These are phyloP conservation scores for Coniochaeta sp. DNA, from an alignment of 2,329 filamentous ascomycete species.

Conservation along the genomic window DNA sequence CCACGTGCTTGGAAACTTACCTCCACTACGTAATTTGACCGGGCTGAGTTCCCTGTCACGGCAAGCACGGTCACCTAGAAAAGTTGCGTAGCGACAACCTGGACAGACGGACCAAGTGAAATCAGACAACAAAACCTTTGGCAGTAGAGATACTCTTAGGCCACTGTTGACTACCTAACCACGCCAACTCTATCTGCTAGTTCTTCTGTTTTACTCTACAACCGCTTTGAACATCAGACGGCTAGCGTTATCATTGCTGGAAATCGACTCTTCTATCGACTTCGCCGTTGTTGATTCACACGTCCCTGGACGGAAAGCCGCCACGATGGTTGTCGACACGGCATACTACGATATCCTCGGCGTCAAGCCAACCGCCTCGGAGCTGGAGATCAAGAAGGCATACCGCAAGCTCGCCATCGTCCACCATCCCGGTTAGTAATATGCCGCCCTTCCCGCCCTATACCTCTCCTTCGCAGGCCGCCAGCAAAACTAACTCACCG, in stretches of 20 bases:
- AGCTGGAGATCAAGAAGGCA: slow-evolving; percentile 94
- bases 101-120: too few relatives aligned
- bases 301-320: not conserved
- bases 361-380: slow-evolving; percentile 75
- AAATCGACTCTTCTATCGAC: not conserved
- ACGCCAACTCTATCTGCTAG: not conserved
- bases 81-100: not conserved
- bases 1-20: not conserved
- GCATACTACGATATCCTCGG: slow-evolving; percentile 82
- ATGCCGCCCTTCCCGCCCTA: too few relatives aligned
- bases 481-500: not conserved
- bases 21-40: slow-evolving; percentile 11
- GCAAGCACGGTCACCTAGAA: not conserved
- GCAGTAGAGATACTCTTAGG: not conserved
- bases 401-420: slow-evolving; percentile 92
- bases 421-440: slow-evolving; percentile 68
- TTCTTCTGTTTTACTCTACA: not conserved
- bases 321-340: slow-evolving; percentile 77
- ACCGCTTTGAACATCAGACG: not conserved
- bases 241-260: not conserved
- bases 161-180: not conserved
- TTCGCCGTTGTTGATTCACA: not conserved
- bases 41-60: slow-evolving; percentile 3
- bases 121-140: not conserved
- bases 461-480: not conserved